phyloP scores from a whole-genome alignment of 1,139 yeast genomes.

The Wickerhamiella infanticola region DNA sequence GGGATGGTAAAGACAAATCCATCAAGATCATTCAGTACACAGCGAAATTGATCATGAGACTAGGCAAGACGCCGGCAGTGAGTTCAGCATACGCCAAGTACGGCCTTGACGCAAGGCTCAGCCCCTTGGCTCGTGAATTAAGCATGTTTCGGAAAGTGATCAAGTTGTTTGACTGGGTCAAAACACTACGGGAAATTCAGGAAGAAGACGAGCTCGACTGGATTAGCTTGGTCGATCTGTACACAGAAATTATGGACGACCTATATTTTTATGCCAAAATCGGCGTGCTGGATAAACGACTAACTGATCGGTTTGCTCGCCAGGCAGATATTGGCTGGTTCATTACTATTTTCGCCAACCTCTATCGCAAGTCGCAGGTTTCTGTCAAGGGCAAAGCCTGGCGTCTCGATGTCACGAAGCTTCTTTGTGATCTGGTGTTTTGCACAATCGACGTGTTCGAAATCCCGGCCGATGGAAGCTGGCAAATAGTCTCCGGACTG shows the following conservation, averaged over 20 bases:
- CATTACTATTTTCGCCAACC: slow-evolving; percentile 15
- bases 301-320: slow-evolving; percentile 10
- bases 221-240: slow-evolving; percentile 16
- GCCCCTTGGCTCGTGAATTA: slow-evolving; percentile 16
- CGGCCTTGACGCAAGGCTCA: slow-evolving; percentile 9
- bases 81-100: slow-evolving; percentile 3
- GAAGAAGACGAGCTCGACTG: slow-evolving; percentile 3
- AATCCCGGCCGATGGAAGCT: slow-evolving; percentile 10
- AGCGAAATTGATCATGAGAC: slow-evolving; percentile 16
- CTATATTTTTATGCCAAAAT: slow-evolving; percentile 19
- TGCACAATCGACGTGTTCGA: slow-evolving; percentile 19
- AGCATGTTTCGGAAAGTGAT: slow-evolving; percentile 21
- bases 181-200: slow-evolving; percentile 11
- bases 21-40: slow-evolving; percentile 21
- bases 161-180: slow-evolving; percentile 22
- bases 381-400: background rate
- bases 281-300: slow-evolving; percentile 15
- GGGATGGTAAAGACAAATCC: slow-evolving; percentile 21
- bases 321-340: slow-evolving; percentile 20
- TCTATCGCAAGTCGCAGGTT: slow-evolving; percentile 7
- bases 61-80: slow-evolving; percentile 7
- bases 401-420: slow-evolving; percentile 14
- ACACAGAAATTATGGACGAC: slow-evolving; percentile 21
- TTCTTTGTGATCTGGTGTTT: slow-evolving; percentile 18
- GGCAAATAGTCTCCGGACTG: slow-evolving; percentile 19